phyloP scores from a whole-genome alignment of 495 filamentous ascomycete genomes.

The Hypomontagnella monticulosa region DNA sequence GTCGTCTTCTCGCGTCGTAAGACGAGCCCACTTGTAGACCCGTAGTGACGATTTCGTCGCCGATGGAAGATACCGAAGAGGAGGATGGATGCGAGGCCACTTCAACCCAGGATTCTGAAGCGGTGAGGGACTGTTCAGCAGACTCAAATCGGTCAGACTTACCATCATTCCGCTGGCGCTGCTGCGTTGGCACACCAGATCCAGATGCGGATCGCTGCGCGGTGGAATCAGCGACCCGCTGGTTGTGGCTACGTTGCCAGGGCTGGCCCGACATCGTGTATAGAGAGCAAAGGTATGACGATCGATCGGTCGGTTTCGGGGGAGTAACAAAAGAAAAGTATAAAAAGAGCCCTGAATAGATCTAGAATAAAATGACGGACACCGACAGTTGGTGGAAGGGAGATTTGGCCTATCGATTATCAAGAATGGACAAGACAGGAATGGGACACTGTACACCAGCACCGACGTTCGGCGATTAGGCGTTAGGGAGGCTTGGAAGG shows the following conservation, averaged over 20 bases:
- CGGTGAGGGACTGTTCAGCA: slow-evolving; percentile 31
- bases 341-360: slow-evolving; percentile 1
- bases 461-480: slow-evolving; percentile 31
- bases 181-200: slow-evolving; percentile 32
- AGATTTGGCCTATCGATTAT: slow-evolving; percentile 12
- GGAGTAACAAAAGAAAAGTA: slow-evolving; percentile 9
- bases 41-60: slow-evolving; percentile 87
- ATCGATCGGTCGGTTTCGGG: neutral
- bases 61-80: slow-evolving; percentile 88
- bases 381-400: slow-evolving; percentile 10
- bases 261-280: slow-evolving; percentile 35
- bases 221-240: slow-evolving; percentile 30
- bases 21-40: slow-evolving; percentile 75
- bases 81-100: slow-evolving; percentile 89
- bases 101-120: slow-evolving; percentile 94
- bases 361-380: slow-evolving; percentile 12
- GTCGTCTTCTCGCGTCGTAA: slow-evolving; percentile 62
- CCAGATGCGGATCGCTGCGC: slow-evolving; percentile 32
- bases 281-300: slow-evolving; percentile 1
- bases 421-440: slow-evolving; percentile 13
- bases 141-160: slow-evolving; percentile 19
- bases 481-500: neutral
- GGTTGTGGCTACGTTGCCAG: slow-evolving; percentile 34
- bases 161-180: slow-evolving; percentile 45
- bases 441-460: neutral